These are phyloP conservation scores for Epichloe aotearoae DNA, from an alignment of 2,329 filamentous ascomycete species.

Conservation along the genomic window DNA sequence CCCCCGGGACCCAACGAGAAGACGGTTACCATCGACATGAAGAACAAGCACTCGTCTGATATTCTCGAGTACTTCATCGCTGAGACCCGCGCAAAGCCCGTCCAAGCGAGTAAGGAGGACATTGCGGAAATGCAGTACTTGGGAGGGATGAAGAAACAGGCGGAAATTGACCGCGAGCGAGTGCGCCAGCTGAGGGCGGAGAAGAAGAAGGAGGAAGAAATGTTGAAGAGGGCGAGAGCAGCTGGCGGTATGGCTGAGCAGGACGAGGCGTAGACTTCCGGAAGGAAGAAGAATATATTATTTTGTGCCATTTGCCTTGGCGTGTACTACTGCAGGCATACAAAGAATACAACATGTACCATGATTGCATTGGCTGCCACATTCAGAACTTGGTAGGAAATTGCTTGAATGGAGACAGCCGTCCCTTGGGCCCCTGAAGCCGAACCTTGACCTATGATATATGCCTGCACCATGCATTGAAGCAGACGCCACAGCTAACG, in stretches of 20 bases:
- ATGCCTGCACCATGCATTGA: not conserved
- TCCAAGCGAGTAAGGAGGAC: slow-evolving; percentile 49
- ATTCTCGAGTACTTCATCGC: slow-evolving; percentile 52
- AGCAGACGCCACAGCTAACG: not conserved
- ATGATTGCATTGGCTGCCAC: not conserved
- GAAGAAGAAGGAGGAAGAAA: slow-evolving; percentile 47
- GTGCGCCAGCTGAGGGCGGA: slow-evolving; percentile 39
- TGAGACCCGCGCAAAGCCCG: slow-evolving; percentile 44
- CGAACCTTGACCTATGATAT: not conserved
- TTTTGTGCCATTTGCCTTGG: slow-evolving; percentile 9
- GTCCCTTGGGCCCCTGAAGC: not conserved
- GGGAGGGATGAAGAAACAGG: slow-evolving; percentile 37
- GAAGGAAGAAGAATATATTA: not conserved
- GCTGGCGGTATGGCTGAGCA: slow-evolving; percentile 23
- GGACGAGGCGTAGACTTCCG: slow-evolving; percentile 14
- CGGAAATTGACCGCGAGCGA: slow-evolving; percentile 39
- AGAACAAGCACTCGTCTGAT: slow-evolving; percentile 41
- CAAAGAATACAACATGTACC: not conserved
- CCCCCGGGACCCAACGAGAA: slow-evolving; percentile 36
- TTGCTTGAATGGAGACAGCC: not conserved
- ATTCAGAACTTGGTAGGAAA: not conserved
- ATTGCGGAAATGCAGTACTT: slow-evolving; percentile 42
- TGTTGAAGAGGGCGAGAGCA: slow-evolving; percentile 28
- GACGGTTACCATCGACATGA: slow-evolving; percentile 48
- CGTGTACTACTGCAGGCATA: slow-evolving; percentile 13